A percentile compares a stretch with the other conserved stretches of the same genome.
These are phyloP conservation scores for Mimosa bimucronata DNA, from an alignment of 306 rosid genomes.

Conservation along the genomic window DNA sequence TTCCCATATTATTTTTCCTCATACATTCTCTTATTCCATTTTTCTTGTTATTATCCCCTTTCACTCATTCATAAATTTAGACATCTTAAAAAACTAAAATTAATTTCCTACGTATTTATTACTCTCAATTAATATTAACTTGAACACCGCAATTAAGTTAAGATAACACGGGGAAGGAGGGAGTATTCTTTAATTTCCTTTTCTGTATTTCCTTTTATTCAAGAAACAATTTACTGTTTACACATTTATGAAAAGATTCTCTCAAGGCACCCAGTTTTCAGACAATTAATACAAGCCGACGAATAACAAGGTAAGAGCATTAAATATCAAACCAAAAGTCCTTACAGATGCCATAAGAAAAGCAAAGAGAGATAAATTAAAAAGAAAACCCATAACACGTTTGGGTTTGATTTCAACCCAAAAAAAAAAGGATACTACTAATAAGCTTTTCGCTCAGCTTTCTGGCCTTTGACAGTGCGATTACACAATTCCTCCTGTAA, in stretches of 20 bases:
- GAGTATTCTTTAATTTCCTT: background rate
- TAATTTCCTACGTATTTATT: too few relatives aligned
- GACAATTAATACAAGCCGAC: background rate
- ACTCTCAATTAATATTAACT: too few relatives aligned
- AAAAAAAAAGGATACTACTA: background rate
- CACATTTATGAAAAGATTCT: background rate
- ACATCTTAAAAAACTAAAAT: too few relatives aligned
- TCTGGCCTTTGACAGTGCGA: background rate
- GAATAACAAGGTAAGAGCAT: constrained; percentile 1
- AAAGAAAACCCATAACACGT: background rate
- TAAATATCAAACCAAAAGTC: background rate
- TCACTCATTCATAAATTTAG: too few relatives aligned
- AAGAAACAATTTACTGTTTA: background rate
- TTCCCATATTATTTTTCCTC: too few relatives aligned
- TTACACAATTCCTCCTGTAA: background rate
- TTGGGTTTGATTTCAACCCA: background rate
- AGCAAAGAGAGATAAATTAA: background rate
- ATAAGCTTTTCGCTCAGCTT: background rate
- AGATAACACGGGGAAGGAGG: too few relatives aligned
- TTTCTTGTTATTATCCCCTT: too few relatives aligned
- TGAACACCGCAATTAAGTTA: too few relatives aligned
- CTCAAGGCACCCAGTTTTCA: background rate
- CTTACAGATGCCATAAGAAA: background rate
- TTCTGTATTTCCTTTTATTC: background rate
- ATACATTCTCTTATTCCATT: too few relatives aligned